Conservation (phyloP, 805 yeast genomes). For the Lipomyces anomalus region DNA sequence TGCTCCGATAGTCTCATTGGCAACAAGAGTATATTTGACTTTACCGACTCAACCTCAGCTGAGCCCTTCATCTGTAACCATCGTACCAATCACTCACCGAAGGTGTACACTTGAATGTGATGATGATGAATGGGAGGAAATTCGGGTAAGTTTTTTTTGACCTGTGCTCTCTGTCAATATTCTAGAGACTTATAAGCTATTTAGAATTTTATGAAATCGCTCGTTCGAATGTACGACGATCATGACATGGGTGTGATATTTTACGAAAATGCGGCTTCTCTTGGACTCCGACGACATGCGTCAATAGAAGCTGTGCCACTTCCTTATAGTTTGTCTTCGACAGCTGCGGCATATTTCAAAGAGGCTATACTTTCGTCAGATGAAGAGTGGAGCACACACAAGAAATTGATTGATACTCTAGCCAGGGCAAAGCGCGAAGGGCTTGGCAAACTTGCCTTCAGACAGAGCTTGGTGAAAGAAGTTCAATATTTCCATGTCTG, state of each 20-base stretch:
- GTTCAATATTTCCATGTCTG: constrained; percentile 50
- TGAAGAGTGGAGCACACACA: constrained; percentile 39
- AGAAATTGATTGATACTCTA: constrained; percentile 39
- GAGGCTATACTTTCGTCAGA: constrained; percentile 38
- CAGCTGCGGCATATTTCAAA: constrained; percentile 40
- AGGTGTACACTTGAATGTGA: constrained; percentile 40
- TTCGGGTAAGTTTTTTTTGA: constrained; percentile 22
- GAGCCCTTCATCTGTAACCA: constrained; percentile 34
- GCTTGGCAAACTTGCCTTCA: constrained; percentile 29
- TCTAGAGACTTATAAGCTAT: neutral
- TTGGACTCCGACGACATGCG: constrained; percentile 35
- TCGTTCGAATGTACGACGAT: constrained; percentile 39
- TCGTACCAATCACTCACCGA: constrained; percentile 41
- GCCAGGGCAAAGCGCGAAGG: constrained; percentile 24
- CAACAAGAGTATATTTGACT: constrained; percentile 37
- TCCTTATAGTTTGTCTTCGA: constrained; percentile 31
- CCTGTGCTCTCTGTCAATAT: neutral
- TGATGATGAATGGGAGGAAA: constrained; percentile 42
- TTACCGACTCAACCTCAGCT: constrained; percentile 41
- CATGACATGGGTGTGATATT: constrained; percentile 39
- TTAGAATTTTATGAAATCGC: constrained; percentile 38
- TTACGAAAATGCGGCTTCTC: constrained; percentile 40
- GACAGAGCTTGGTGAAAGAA: constrained; percentile 40
- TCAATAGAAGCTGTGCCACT: constrained; percentile 43
- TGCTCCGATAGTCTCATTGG: constrained; percentile 36